These are phyloP conservation scores for Ceratobasidium sp. DNA, from an alignment of 1,284 basidiomycete species.

Conservation along the genomic window DNA sequence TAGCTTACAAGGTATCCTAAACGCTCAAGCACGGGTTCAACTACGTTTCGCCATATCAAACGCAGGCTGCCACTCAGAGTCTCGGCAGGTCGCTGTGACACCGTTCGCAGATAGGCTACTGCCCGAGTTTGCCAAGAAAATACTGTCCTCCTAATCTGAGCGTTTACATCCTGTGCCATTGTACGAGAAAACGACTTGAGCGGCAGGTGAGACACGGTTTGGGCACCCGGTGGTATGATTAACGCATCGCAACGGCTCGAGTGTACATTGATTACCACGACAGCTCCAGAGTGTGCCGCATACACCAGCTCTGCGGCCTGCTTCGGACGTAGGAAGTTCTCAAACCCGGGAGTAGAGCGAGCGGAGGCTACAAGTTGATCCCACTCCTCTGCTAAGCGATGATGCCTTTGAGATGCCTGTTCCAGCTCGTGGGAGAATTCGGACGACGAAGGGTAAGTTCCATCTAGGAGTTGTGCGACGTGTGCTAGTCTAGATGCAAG, in stretches of 20 bases:
- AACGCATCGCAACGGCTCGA: conserved; percentile 6
- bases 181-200: background rate
- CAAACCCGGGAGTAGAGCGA: background rate
- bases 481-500: conserved; percentile 43
- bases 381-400: conserved; percentile 6
- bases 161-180: background rate
- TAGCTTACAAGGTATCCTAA: background rate
- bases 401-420: background rate
- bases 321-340: background rate
- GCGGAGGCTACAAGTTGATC: background rate
- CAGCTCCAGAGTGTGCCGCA: background rate
- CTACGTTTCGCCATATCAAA: background rate
- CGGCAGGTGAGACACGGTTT: background rate
- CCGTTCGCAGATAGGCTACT: background rate
- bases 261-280: conserved; percentile 3
- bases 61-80: background rate
- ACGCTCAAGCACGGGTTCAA: background rate
- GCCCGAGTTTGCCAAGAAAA: background rate
- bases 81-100: too few relatives aligned
- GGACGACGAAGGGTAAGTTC: background rate
- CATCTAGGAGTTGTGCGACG: background rate
- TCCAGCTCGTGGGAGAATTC: background rate
- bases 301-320: background rate
- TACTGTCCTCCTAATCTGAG: background rate
- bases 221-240: background rate